Evolutionary conservation across 352 stramenopile species (phyloP), one percentile per base, ranked within the genome.

Genomic region (Phytopythium montanum): DNA sequence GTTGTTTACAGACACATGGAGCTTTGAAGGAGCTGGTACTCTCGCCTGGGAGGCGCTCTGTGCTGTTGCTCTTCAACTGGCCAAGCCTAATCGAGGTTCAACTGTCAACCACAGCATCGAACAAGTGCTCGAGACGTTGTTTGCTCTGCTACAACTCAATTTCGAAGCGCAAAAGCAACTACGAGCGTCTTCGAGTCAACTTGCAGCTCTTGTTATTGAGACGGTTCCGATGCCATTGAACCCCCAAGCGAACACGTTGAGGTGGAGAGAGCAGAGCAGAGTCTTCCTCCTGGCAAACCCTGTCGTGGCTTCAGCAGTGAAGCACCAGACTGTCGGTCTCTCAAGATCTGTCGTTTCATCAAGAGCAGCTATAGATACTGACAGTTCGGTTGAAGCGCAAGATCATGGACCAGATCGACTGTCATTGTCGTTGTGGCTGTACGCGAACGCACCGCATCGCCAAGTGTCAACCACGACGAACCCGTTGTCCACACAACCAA

Each of bases 71-170:
- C 41, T 75, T 36, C 72, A 80, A 21, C 52, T 84, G 1, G 61
- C 56, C n/a, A n/a, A n/a, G n/a, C n/a, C n/a, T n/a, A n/a, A n/a
- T n/a, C n/a, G n/a, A n/a, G n/a, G n/a, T n/a, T n/a, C n/a, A n/a
- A 79, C 69, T 10, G 60, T 81, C 33, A 63, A 68, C 14, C 66
- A 83, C 45, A 80, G 68, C 28, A 68, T 83, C 29, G 69, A 78
- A 3, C 69, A 73, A 54, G 61, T 83, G 34, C 65, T 66, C 19
- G 66, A 77, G 3, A 50, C 73, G 5, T 42, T 86, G n/a, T 78
- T 75, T 45, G 29, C 61, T 9, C 63, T 71, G 64, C 26, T 86
- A 5, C 39, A 46, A 8, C 19, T 13, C 19, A n/a, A 5, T 23
- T 46, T 25, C 18, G 39, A 46, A 46, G 39, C 39, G 19, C 39